phyloP scores from a whole-genome alignment of 2,329 filamentous ascomycete genomes.

The Aspergillus sp. region DNA sequence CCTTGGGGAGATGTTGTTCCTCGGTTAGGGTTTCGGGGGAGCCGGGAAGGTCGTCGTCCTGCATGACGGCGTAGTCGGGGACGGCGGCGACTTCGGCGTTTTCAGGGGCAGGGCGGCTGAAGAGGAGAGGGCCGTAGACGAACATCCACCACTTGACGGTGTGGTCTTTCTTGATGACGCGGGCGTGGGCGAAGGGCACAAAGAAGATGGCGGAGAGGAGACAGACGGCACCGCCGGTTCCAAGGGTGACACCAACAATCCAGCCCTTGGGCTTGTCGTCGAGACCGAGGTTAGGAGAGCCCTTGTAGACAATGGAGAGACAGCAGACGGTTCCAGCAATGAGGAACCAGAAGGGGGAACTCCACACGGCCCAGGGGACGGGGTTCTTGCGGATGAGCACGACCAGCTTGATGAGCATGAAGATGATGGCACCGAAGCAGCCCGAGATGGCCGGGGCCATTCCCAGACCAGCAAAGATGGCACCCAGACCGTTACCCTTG shows the following conservation, averaged over 20 bases:
- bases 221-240: conserved; percentile 60
- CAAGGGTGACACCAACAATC: conserved; percentile 66
- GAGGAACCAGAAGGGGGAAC: conserved; percentile 74
- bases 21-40: conserved; percentile 38
- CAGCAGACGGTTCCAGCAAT: conserved; percentile 73
- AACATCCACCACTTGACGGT: conserved; percentile 64
- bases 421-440: conserved; percentile 66
- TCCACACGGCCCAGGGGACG: conserved; percentile 70
- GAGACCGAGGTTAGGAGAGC: conserved; percentile 66
- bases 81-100: conserved; percentile 58
- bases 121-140: conserved; percentile 63
- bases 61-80: conserved; percentile 75
- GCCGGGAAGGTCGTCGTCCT: conserved; percentile 45
- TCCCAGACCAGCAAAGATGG: conserved; percentile 62
- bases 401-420: conserved; percentile 69
- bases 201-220: conserved; percentile 68
- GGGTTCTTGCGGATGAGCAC: conserved; percentile 73
- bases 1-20: conserved; percentile 28
- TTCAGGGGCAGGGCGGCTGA: conserved; percentile 57
- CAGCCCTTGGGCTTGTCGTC: conserved; percentile 63
- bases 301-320: conserved; percentile 78
- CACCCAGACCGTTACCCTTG: conserved; percentile 64
- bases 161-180: conserved; percentile 68
- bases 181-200: conserved; percentile 67
- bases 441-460: conserved; percentile 71